Percentiles rank a stretch among this genome's conserved stretches.
Evolutionary conservation across 2,329 filamentous ascomycete genomes (phyloP).

Genomic region (Pezicula radicicola): DNA sequence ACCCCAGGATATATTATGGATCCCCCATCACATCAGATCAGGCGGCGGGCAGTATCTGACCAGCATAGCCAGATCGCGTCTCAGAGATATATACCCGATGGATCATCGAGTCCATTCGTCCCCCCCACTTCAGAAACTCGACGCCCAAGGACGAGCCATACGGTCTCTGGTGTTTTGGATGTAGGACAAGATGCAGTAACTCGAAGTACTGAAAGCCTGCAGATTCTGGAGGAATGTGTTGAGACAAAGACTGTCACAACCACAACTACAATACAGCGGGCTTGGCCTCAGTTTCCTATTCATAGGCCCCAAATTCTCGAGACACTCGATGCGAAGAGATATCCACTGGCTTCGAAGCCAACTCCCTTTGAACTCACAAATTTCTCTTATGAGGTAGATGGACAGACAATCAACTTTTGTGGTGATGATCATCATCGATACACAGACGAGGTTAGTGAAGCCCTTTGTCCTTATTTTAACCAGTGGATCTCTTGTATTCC

Average conservation of each 20-base stretch:
- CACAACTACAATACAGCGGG: slow-evolving; percentile 83
- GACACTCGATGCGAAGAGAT: slow-evolving; percentile 81
- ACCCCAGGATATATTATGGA: slow-evolving; percentile 18
- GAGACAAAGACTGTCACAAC: slow-evolving; percentile 78
- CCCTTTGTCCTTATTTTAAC: neutral
- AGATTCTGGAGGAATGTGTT: slow-evolving; percentile 59
- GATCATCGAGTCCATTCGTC: slow-evolving; percentile 24
- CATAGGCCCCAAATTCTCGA: slow-evolving; percentile 60
- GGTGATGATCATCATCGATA: slow-evolving; percentile 4
- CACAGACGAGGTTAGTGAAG: slow-evolving; percentile 3
- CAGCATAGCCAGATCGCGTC: slow-evolving; percentile 9
- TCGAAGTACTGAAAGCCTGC: slow-evolving; percentile 24
- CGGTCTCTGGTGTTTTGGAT: slow-evolving; percentile 23
- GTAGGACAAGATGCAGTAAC: slow-evolving; percentile 20
- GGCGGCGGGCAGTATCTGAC: slow-evolving; percentile 15
- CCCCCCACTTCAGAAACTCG: slow-evolving; percentile 11
- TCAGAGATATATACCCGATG: slow-evolving; percentile 15
- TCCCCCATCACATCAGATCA: slow-evolving; percentile 17
- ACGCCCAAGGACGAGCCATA: slow-evolving; percentile 7
- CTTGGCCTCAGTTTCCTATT: slow-evolving; percentile 80
- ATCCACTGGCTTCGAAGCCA: slow-evolving; percentile 79
- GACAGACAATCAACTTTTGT: slow-evolving; percentile 31
- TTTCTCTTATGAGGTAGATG: slow-evolving; percentile 71
- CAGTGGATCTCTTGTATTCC: too few relatives aligned
- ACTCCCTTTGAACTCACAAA: slow-evolving; percentile 77